phyloP scores from a whole-genome alignment of 192 early-diverging fungal species.

The Coemansia javaensis region DNA sequence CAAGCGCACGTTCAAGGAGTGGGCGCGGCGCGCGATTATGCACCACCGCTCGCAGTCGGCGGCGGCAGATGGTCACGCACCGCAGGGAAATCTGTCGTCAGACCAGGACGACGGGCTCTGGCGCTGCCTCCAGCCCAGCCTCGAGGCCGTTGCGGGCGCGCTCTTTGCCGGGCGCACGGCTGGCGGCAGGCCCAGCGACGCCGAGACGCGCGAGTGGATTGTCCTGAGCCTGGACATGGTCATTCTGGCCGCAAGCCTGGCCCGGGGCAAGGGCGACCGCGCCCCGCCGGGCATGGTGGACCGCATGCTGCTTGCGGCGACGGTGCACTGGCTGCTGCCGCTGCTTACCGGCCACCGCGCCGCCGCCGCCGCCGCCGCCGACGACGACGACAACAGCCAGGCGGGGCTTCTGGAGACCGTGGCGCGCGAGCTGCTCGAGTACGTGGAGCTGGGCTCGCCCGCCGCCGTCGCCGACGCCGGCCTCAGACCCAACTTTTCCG shows the following conservation, averaged over 20 bases:
- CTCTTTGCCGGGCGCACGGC: slow-evolving; percentile 1
- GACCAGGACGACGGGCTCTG: too few relatives aligned
- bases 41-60: not conserved
- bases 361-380: not conserved
- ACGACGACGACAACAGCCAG: too few relatives aligned
- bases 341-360: slow-evolving; percentile 13
- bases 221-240: slow-evolving; percentile 26
- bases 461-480: not conserved
- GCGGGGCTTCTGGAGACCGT: not conserved
- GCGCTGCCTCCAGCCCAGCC: not conserved
- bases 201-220: slow-evolving; percentile 5
- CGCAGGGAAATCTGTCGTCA: too few relatives aligned
- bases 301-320: not conserved
- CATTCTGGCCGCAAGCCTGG: slow-evolving; percentile 25
- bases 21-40: slow-evolving; percentile 7
- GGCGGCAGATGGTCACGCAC: not conserved
- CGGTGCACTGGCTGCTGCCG: slow-evolving; percentile 24
- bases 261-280: not conserved
- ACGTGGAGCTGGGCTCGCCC: slow-evolving; percentile 5
- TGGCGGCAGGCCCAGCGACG: not conserved
- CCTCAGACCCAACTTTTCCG: slow-evolving; percentile 15
- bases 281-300: not conserved
- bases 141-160: slow-evolving; percentile 9
- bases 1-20: slow-evolving; percentile 23
- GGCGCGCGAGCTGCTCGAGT: slow-evolving; percentile 11